Percentiles rank a stretch among this genome's conserved stretches.
These are phyloP conservation scores for Scutellaria baicalensis DNA, from an alignment of 257 asterid species.

Conservation along the genomic window DNA sequence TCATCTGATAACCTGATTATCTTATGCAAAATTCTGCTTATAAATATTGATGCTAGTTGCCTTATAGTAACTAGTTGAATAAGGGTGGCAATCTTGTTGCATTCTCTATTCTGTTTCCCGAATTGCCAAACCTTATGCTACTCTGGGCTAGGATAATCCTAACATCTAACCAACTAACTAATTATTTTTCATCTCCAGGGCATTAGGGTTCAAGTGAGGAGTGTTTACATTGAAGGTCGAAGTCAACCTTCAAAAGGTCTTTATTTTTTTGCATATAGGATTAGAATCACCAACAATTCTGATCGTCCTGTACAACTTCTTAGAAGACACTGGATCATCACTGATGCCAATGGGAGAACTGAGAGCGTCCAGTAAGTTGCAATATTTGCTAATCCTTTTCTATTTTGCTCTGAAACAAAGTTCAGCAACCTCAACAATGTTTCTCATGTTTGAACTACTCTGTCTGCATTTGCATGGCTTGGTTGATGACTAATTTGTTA, in stretches of 20 bases:
- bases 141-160: background rate
- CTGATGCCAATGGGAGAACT: conserved; percentile 57
- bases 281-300: conserved; percentile 78
- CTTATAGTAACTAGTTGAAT: background rate
- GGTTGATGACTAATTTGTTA: background rate
- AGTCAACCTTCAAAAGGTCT: conserved; percentile 81
- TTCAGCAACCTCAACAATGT: background rate
- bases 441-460: background rate
- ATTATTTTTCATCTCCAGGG: conserved; percentile 41
- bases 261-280: conserved; percentile 77
- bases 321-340: conserved; percentile 90
- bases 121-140: background rate
- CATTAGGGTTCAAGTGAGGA: conserved; percentile 82
- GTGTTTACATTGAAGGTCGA: conserved; percentile 73
- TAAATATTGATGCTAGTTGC: background rate
- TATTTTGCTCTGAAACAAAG: background rate
- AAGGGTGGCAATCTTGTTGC: background rate
- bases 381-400: background rate
- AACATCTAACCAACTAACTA: background rate
- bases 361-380: conserved; percentile 65
- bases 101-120: background rate
- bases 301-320: conserved; percentile 87
- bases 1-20: background rate
- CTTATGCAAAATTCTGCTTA: background rate
- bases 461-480: background rate